These are phyloP conservation scores for Phialocephala subalpina DNA, from an alignment of 2,329 filamentous ascomycete genomes.

Conservation along the genomic window DNA sequence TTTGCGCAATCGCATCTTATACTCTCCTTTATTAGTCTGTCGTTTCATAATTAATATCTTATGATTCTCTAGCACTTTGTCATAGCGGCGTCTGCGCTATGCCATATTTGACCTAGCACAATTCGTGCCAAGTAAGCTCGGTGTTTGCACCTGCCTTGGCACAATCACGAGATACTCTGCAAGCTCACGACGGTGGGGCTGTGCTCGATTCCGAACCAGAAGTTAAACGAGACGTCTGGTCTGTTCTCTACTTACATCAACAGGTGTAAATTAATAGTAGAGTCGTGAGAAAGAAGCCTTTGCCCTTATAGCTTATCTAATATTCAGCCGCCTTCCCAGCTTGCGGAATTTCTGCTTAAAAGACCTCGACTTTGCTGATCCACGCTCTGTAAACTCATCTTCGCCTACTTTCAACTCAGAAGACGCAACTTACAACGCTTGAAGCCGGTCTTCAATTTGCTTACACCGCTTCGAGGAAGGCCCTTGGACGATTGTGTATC, in stretches of 20 bases:
- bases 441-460: constrained; percentile 22
- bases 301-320: constrained; percentile 22
- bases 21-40: neutral
- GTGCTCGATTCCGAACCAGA: constrained; percentile 1
- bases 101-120: neutral
- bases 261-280: constrained; percentile 9
- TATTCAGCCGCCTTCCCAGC: constrained; percentile 22
- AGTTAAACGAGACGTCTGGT: constrained; percentile 13
- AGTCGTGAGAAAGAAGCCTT: constrained; percentile 22
- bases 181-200: no score
- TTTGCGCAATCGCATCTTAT: neutral
- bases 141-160: neutral
- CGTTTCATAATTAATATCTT: neutral
- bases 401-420: constrained; percentile 17
- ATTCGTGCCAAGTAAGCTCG: neutral
- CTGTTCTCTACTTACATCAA: constrained; percentile 19
- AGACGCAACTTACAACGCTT: constrained; percentile 17
- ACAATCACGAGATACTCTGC: neutral
- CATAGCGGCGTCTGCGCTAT: neutral
- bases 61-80: neutral
- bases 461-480: constrained; percentile 30
- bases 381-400: constrained; percentile 21
- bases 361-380: constrained; percentile 20
- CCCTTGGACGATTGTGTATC: constrained; percentile 24
- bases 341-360: constrained; percentile 13